Evolutionary conservation across 2,329 filamentous ascomycete genomes (phyloP).

Genomic region (Trichoderma sp.): DNA sequence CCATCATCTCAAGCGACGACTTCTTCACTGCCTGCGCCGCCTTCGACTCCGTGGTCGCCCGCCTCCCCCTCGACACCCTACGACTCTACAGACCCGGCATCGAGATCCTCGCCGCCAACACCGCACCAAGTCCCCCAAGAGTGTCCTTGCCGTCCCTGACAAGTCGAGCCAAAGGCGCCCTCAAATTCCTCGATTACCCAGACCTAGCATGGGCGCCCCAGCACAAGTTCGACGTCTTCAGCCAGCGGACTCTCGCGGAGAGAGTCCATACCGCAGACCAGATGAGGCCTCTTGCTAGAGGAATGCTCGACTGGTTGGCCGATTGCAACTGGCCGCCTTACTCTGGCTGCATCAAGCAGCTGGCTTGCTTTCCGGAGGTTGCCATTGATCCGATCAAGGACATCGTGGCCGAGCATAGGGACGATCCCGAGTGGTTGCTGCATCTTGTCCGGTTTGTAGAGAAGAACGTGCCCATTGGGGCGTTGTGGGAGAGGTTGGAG

Average conservation of each 20-base stretch:
- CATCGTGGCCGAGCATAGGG: background rate
- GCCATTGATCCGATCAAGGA: constrained; percentile 20
- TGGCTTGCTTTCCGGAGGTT: constrained; percentile 25
- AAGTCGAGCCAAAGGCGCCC: background rate
- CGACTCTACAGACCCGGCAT: constrained; percentile 4
- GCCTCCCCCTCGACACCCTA: constrained; percentile 16
- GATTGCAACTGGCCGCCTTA: constrained; percentile 26
- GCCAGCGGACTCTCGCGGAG: constrained; percentile 9
- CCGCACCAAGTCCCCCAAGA: background rate
- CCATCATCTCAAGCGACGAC: constrained; percentile 1
- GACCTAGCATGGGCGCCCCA: too few relatives aligned
- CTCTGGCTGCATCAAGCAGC: constrained; percentile 7
- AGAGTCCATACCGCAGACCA: constrained; percentile 13
- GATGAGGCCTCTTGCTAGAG: constrained; percentile 13
- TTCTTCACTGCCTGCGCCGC: constrained; percentile 4
- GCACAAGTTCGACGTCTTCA: background rate
- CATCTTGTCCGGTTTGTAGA: constrained; percentile 18
- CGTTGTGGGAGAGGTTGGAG: constrained; percentile 5
- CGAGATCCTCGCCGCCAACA: constrained; percentile 2
- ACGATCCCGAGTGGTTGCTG: constrained; percentile 20
- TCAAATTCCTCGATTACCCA: background rate
- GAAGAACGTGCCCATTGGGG: constrained; percentile 10
- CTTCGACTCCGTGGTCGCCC: background rate
- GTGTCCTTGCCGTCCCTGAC: background rate
- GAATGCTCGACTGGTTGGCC: constrained; percentile 21